Conservation (phyloP, 1,139 yeast species). For the Pichia terricola region DNA sequence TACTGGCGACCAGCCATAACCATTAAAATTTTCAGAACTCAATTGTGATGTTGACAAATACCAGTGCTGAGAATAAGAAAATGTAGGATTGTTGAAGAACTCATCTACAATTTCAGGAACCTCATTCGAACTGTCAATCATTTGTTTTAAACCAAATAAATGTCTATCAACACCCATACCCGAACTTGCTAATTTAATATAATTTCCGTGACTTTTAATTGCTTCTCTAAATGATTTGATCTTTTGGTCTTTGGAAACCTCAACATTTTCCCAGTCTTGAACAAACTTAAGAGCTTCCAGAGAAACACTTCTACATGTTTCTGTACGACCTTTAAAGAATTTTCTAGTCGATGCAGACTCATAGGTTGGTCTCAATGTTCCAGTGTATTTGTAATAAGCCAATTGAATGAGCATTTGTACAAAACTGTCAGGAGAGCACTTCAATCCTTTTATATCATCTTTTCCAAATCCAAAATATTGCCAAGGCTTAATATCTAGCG, state of each 20-base stretch:
- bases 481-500: constrained; percentile 56
- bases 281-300: constrained; percentile 65
- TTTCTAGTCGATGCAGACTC: constrained; percentile 94
- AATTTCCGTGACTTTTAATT: constrained; percentile 62
- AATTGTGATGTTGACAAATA: constrained; percentile 82
- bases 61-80: constrained; percentile 74
- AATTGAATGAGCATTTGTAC: constrained; percentile 70
- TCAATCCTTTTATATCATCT: constrained; percentile 55
- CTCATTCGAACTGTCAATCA: constrained; percentile 29
- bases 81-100: constrained; percentile 69
- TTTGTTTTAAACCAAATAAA: constrained; percentile 76
- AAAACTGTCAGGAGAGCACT: constrained; percentile 69
- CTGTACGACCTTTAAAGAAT: constrained; percentile 90
- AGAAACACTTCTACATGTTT: constrained; percentile 86
- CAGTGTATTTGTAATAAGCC: constrained; percentile 72
- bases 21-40: constrained; percentile 79
- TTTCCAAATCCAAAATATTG: constrained; percentile 70
- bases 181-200: constrained; percentile 68
- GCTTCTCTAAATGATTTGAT: constrained; percentile 66
- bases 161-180: constrained; percentile 95
- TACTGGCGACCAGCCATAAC: constrained; percentile 96
- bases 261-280: constrained; percentile 61
- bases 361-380: constrained; percentile 81
- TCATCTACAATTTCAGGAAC: constrained; percentile 58
- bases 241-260: constrained; percentile 47